These are phyloP conservation scores for Wickerhamiella azymoides DNA, from an alignment of 805 yeast genomes.

Conservation along the genomic window DNA sequence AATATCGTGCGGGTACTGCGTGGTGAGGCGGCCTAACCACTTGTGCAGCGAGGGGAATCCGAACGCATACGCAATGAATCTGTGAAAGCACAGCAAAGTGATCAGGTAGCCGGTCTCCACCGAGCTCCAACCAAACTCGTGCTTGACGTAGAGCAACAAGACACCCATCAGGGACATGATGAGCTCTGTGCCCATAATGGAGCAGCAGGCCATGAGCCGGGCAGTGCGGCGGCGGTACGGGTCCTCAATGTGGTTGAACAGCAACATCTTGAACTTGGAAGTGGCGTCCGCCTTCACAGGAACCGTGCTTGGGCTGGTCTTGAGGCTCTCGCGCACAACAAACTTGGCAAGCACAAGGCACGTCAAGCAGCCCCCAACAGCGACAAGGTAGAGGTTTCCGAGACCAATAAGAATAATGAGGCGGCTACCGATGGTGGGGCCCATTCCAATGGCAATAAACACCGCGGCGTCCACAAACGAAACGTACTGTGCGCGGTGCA, in stretches of 20 bases:
- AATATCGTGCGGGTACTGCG: slow-evolving; percentile 14
- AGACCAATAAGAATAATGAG: slow-evolving; percentile 12
- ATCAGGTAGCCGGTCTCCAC: slow-evolving; percentile 23
- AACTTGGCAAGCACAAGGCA: slow-evolving; percentile 9
- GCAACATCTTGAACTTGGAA: slow-evolving; percentile 8
- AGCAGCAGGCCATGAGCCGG: slow-evolving; percentile 13
- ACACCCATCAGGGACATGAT: slow-evolving; percentile 12
- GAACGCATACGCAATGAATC: slow-evolving; percentile 20
- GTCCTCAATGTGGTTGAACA: slow-evolving; percentile 13
- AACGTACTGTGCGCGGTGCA: slow-evolving; percentile 14
- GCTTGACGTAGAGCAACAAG: slow-evolving; percentile 21
- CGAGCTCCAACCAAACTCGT: slow-evolving; percentile 23
- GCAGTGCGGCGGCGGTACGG: slow-evolving; percentile 16
- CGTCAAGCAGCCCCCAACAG: slow-evolving; percentile 6
- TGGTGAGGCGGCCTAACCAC: slow-evolving; percentile 11
- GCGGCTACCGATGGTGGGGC: slow-evolving; percentile 17
- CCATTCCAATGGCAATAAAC: slow-evolving; percentile 16
- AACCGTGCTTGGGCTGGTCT: slow-evolving; percentile 7
- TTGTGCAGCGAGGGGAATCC: slow-evolving; percentile 19
- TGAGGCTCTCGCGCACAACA: slow-evolving; percentile 16
- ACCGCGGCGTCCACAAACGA: slow-evolving; percentile 17
- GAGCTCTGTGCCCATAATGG: slow-evolving; percentile 15
- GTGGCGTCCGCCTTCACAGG: neutral
- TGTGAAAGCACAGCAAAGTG: slow-evolving; percentile 19
- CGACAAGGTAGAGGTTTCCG: slow-evolving; percentile 11